Evolutionary conservation across 805 yeast genomes (phyloP).

Genomic region (Cephaloascus albidus): DNA sequence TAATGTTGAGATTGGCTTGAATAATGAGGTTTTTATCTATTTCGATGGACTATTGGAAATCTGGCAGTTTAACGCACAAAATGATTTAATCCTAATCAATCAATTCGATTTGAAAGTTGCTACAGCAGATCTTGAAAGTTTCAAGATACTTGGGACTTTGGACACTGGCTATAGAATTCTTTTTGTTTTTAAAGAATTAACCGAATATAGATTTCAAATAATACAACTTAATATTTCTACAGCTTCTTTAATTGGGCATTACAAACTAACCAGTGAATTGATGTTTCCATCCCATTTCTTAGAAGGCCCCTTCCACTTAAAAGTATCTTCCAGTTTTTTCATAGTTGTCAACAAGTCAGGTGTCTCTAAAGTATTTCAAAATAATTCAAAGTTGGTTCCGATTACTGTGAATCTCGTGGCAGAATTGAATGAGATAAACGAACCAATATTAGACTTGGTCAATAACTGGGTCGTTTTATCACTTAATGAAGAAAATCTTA

Average conservation of each 20-base stretch:
- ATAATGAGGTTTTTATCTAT: slow-evolving; percentile 1
- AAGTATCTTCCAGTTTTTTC: too few species aligned
- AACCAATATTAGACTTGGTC: slow-evolving; percentile 37
- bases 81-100: neutral
- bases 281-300: slow-evolving; percentile 1
- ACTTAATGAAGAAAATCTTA: slow-evolving; percentile 27
- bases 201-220: neutral
- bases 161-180: neutral
- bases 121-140: neutral
- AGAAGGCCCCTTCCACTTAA: neutral
- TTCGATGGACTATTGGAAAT: neutral
- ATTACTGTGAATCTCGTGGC: slow-evolving; percentile 4
- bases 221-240: slow-evolving; percentile 2
- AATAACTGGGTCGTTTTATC: slow-evolving; percentile 41
- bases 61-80: neutral
- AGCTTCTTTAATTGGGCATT: slow-evolving; percentile 5
- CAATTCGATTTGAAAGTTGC: slow-evolving; percentile 1
- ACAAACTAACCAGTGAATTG: slow-evolving; percentile 2
- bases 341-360: neutral
- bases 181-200: neutral
- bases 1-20: slow-evolving; percentile 1
- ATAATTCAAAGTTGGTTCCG: neutral
- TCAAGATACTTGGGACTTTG: neutral
- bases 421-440: slow-evolving; percentile 14
- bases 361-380: slow-evolving; percentile 19